phyloP scores from a whole-genome alignment of 768 basidiomycete genomes.

The Leccinum longicurvipes region DNA sequence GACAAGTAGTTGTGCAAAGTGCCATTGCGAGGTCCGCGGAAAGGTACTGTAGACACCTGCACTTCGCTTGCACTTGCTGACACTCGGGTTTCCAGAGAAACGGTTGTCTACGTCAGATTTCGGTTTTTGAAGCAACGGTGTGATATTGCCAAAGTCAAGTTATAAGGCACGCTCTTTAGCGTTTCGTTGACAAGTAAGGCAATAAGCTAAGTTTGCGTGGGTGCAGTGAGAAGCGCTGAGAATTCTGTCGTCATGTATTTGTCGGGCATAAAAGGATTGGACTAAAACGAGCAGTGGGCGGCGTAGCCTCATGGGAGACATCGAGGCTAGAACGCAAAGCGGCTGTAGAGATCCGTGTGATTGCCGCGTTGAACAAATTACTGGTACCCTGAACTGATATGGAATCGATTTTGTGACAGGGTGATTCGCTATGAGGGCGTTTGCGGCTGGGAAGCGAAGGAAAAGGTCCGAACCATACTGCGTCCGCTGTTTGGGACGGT shows the following conservation, averaged over 20 bases:
- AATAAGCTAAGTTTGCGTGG: not conserved
- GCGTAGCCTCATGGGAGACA: not conserved
- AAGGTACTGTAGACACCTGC: not conserved
- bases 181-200: not conserved
- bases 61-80: not conserved
- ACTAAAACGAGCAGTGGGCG: not conserved
- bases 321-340: not conserved
- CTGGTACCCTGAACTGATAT: not conserved
- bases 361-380: not conserved
- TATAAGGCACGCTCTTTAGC: not conserved
- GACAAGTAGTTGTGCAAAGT: not conserved
- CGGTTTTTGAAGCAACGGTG: not conserved
- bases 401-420: not conserved
- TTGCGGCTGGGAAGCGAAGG: conserved; percentile 7
- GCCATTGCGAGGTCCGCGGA: not conserved
- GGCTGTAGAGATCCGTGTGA: not conserved
- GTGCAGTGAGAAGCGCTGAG: conserved; percentile 1
- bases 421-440: conserved; percentile 5
- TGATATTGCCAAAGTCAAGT: not conserved
- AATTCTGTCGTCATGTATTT: not conserved
- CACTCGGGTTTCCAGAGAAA: not conserved
- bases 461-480: not conserved
- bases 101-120: not conserved
- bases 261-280: not conserved
- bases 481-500: not conserved